Conservation (phyloP, 2,329 filamentous ascomycete genomes). For the Hortaea werneckii region DNA sequence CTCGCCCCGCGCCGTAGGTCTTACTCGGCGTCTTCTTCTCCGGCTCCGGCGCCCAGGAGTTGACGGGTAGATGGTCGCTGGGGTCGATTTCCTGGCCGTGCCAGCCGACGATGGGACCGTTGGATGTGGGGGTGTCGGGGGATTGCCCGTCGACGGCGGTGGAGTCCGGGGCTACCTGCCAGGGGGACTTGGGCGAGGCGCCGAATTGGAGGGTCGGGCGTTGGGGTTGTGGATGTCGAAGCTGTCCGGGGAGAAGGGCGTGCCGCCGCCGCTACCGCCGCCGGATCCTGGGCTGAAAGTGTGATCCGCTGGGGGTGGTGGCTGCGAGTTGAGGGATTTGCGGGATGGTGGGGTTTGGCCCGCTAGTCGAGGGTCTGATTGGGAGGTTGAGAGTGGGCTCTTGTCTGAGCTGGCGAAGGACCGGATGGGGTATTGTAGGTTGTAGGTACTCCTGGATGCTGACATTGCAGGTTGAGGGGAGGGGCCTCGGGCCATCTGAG, state of each 20-base stretch:
- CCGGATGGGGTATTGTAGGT: slow-evolving; percentile 22
- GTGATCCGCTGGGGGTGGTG: slow-evolving; percentile 40
- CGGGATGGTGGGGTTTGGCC: slow-evolving; percentile 41
- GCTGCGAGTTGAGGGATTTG: slow-evolving; percentile 62
- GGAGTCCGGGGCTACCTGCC: slow-evolving; percentile 24
- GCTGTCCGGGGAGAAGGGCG: slow-evolving; percentile 66
- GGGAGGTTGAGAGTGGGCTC: slow-evolving; percentile 32
- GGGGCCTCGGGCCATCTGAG: slow-evolving; percentile 12
- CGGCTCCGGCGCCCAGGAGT: slow-evolving; percentile 68
- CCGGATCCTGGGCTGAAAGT: too few species aligned
- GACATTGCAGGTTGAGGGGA: slow-evolving; percentile 18
- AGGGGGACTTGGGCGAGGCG: slow-evolving; percentile 13
- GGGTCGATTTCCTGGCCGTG: slow-evolving; percentile 71
- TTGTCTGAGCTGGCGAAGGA: slow-evolving; percentile 23
- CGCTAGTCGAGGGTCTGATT: slow-evolving; percentile 1
- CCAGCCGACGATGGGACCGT: slow-evolving; percentile 63
- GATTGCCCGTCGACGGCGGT: slow-evolving; percentile 9
- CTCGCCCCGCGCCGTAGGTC: slow-evolving; percentile 25
- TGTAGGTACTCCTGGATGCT: slow-evolving; percentile 17
- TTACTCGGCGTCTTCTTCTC: slow-evolving; percentile 44
- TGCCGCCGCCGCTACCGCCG: slow-evolving; percentile 41
- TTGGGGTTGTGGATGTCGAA: slow-evolving; percentile 62
- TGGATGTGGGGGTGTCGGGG: slow-evolving; percentile 9
- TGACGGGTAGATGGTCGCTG: slow-evolving; percentile 67
- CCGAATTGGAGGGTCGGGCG: slow-evolving; percentile 10